phyloP scores from a whole-genome alignment of 768 basidiomycete species.

The Lactarius sp. region DNA sequence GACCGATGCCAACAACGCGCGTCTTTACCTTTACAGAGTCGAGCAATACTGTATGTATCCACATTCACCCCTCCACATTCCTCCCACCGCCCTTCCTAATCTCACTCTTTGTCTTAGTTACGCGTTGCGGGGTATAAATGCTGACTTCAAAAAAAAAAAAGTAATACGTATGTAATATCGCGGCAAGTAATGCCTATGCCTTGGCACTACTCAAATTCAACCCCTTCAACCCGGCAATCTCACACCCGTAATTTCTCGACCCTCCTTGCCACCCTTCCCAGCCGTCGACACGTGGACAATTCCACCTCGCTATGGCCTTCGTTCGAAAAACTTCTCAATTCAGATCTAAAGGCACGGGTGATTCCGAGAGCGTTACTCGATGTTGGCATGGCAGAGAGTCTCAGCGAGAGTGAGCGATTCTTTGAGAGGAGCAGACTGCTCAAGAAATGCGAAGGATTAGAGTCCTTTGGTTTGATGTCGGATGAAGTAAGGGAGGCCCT shows the following conservation, averaged over 20 bases:
- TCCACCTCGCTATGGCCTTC: constrained; percentile 68
- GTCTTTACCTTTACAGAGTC: too few relatives aligned
- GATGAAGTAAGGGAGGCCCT: constrained; percentile 76
- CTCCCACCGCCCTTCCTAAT: too few relatives aligned
- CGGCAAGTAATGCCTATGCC: too few relatives aligned
- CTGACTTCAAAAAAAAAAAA: too few relatives aligned
- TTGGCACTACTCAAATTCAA: too few relatives aligned
- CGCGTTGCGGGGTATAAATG: too few relatives aligned
- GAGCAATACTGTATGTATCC: too few relatives aligned
- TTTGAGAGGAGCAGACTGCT: constrained; percentile 80
- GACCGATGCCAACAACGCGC: too few relatives aligned
- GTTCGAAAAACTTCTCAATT: constrained; percentile 87
- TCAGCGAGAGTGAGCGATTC: constrained; percentile 60
- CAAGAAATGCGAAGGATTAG: constrained; percentile 81
- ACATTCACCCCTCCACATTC: constrained; percentile 76
- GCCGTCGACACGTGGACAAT: constrained; percentile 74
- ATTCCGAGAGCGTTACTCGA: constrained; percentile 74
- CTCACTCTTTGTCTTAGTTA: too few relatives aligned
- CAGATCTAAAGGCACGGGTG: constrained; percentile 75
- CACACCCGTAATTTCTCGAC: constrained; percentile 64
- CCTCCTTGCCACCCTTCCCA: constrained; percentile 75
- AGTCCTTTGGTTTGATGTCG: constrained; percentile 73
- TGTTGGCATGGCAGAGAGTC: constrained; percentile 65
- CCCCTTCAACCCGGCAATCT: too few relatives aligned
- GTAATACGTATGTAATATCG: too few relatives aligned